Evolutionary conservation across 2,329 filamentous ascomycete species (phyloP), one percentile per base, ranked within the genome.

Genomic region (Aspergillus novofumigatus): DNA sequence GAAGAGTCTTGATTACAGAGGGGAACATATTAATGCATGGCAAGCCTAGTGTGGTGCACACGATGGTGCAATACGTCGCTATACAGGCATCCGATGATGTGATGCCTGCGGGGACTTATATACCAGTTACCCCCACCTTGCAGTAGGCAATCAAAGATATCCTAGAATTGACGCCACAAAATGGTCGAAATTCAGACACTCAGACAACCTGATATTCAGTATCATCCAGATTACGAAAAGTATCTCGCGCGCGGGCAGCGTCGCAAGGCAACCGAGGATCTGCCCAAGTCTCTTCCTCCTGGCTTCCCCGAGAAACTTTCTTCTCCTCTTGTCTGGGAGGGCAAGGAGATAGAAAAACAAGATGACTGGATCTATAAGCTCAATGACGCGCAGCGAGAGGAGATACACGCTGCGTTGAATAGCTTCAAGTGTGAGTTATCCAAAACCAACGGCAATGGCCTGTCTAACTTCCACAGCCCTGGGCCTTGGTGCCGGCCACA

Each of bases 261-360:
- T 25, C 67, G 70, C 8, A 52, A 66, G 10, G 54, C 61, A 9
- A 61, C 59, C 1, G 67, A 69, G 32, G 25, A 53, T 3, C 58
- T 72, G 1, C 20, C 53, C 0, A 59, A 49, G 4, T 54, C 59
- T 2, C 64, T 81, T 0, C 79, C 79, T 0, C 52, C 63, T 1
- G 77, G 74, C 0, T 81, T 79, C 59, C 78, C 79, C 0, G 25
- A 61, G 23, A 57, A 75, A 42, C 60, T 81, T 0, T 59, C 68
- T 2, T 78, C 76, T 0, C 69, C 77, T 4, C 67, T 81, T 1
- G 79, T 80, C 0, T 82, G 79, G 79, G 75, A 80, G 38, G 77
- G 76, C 3, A 70, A 71, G 20, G 69, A 73, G 3, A 62, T 80
- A 14, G 66, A 62, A 5, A 58, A 63, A 1, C 65, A 65, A 2